These are phyloP conservation scores for Solanum peruvianum DNA, from an alignment of 257 asterid species.

Conservation along the genomic window DNA sequence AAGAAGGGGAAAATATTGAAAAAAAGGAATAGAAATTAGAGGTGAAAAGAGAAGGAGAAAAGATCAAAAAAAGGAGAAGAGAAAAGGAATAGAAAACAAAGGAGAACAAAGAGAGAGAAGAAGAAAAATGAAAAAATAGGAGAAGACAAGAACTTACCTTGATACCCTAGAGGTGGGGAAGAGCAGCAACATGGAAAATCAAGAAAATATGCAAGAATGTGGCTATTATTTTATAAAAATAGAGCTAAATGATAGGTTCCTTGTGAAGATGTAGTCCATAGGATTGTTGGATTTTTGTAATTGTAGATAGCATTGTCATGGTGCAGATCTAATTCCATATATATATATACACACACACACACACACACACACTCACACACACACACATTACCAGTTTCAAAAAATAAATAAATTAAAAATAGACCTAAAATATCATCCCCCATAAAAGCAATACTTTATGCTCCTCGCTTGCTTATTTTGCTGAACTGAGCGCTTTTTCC, in stretches of 20 bases:
- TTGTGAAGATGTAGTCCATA: too few relatives aligned
- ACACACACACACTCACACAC: too few relatives aligned
- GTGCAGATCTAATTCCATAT: too few relatives aligned
- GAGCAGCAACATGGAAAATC: background rate
- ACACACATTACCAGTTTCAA: too few relatives aligned
- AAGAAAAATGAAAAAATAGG: background rate
- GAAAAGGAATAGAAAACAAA: background rate
- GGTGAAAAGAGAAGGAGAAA: background rate
- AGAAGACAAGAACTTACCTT: background rate
- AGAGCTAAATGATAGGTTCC: too few relatives aligned
- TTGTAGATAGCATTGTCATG: too few relatives aligned
- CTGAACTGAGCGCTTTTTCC: background rate
- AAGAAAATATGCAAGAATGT: background rate
- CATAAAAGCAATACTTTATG: background rate
- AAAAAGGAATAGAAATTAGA: background rate
- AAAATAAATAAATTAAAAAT: too few relatives aligned
- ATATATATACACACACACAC: too few relatives aligned
- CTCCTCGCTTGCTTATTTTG: background rate
- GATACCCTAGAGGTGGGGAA: background rate
- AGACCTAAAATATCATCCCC: background rate
- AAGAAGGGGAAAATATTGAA: background rate
- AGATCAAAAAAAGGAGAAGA: background rate
- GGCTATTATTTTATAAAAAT: background rate
- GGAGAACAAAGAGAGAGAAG: background rate
- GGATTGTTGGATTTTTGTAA: too few relatives aligned